A percentile compares a stretch with the other conserved stretches of the same genome.
Conservation (phyloP, 1,284 basidiomycete species). For the Melampsora larici-populina region DNA sequence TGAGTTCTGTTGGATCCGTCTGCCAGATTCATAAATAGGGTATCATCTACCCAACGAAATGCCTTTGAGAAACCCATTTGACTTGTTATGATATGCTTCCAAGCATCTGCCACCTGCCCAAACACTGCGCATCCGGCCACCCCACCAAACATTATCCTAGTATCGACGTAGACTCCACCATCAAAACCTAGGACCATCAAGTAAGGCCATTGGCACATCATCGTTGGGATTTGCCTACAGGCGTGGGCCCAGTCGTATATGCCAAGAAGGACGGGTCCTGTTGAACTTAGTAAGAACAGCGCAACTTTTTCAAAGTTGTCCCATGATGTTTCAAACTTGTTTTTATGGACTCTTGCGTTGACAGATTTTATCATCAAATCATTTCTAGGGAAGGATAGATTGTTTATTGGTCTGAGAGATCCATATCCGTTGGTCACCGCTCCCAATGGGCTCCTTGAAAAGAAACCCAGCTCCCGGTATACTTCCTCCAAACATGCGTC, state of each 20-base stretch:
- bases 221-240: background rate
- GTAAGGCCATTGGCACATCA: no score
- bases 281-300: background rate
- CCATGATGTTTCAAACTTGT: no score
- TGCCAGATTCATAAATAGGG: background rate
- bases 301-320: slow-evolving; percentile 3
- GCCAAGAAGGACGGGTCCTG: background rate
- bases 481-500: slow-evolving; percentile 5
- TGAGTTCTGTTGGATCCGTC: no score
- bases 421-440: slow-evolving; percentile 1
- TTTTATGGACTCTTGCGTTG: slow-evolving; percentile 1
- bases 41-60: slow-evolving; percentile 12
- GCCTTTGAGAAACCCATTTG: background rate
- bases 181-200: background rate
- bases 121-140: slow-evolving; percentile 2
- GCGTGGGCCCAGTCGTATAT: slow-evolving; percentile 11
- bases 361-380: background rate
- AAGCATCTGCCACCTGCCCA: background rate
- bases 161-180: background rate
- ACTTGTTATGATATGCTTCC: background rate
- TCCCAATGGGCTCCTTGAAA: no score
- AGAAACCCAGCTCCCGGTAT: background rate
- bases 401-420: slow-evolving; percentile 10
- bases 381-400: slow-evolving; percentile 10
- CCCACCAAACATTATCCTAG: background rate